These are phyloP conservation scores for Debaryomyces nepalensis DNA, from an alignment of 1,139 yeast species.

Conservation along the genomic window DNA sequence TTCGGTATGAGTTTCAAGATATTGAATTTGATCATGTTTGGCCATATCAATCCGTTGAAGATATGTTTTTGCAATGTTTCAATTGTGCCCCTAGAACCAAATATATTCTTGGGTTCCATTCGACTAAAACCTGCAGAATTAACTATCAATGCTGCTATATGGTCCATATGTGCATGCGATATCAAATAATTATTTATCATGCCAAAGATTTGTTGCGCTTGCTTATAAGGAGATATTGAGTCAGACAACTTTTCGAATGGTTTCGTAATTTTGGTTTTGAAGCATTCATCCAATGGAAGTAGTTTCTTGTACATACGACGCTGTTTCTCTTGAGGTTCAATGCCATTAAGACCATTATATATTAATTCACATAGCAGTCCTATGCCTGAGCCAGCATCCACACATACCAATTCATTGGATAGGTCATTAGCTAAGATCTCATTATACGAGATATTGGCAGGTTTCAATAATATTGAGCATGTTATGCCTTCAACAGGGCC, in stretches of 20 bases:
- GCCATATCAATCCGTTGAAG: conserved; percentile 84
- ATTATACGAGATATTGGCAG: conserved; percentile 44
- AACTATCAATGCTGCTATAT: conserved; percentile 67
- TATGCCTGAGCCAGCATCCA: conserved; percentile 84
- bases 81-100: conserved; percentile 59
- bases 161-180: conserved; percentile 88
- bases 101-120: conserved; percentile 42
- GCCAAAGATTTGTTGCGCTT: conserved; percentile 37
- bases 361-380: conserved; percentile 60
- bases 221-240: conserved; percentile 23
- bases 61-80: conserved; percentile 56
- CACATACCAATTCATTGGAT: conserved; percentile 51
- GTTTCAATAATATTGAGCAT: conserved; percentile 69
- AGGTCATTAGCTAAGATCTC: conserved; percentile 33
- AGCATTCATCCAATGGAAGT: conserved; percentile 23
- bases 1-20: conserved; percentile 28
- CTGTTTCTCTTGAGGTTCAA: conserved; percentile 19
- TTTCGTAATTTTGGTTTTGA: conserved; percentile 25
- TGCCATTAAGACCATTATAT: conserved; percentile 25
- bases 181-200: conserved; percentile 55
- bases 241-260: conserved; percentile 34
- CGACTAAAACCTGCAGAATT: conserved; percentile 65
- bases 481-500: conserved; percentile 76
- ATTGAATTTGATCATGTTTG: conserved; percentile 57
- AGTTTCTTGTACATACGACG: conserved; percentile 35